phyloP scores from a whole-genome alignment of 345 rosid species.

The Euphorbia lathyris region DNA sequence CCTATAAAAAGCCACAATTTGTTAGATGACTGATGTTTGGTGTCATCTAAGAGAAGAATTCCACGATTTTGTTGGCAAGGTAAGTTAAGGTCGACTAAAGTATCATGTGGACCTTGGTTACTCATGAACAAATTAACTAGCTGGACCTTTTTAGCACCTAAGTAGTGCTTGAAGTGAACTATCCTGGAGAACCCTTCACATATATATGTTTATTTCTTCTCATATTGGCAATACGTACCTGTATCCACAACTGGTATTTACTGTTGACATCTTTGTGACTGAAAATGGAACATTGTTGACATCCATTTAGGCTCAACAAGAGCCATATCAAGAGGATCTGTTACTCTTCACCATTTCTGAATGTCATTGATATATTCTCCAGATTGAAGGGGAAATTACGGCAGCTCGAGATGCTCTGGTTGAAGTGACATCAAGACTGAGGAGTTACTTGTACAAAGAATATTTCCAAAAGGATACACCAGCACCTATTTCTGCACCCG shows the following conservation, averaged over 20 bases:
- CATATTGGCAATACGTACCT: conserved; percentile 4
- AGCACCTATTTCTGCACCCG: conserved; percentile 41
- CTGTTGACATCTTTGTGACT: conserved; percentile 8
- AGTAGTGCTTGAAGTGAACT: conserved; percentile 6
- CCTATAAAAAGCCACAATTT: conserved; percentile 1
- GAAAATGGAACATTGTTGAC: conserved; percentile 6
- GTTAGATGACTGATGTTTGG: conserved; percentile 16
- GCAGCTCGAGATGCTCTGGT: conserved; percentile 93
- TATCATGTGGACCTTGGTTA: neutral
- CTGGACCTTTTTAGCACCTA: conserved; percentile 1
- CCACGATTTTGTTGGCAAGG: neutral
- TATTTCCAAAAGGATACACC: conserved; percentile 58
- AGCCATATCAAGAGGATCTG: conserved; percentile 2
- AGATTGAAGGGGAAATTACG: conserved; percentile 92
- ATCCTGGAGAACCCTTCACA: no score
- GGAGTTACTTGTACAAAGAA: conserved; percentile 70
- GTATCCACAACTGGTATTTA: neutral
- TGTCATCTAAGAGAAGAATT: neutral
- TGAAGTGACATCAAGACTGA: conserved; percentile 72
- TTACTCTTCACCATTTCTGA: conserved; percentile 13
- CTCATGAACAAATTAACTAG: neutral
- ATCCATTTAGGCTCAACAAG: conserved; percentile 11
- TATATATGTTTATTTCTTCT: neutral
- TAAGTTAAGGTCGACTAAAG: neutral
- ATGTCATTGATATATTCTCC: conserved; percentile 26